Evolutionary conservation across 179 eudicot genomes (phyloP), one percentile per base, ranked within the genome.

Genomic region (Silene noctiflora): DNA sequence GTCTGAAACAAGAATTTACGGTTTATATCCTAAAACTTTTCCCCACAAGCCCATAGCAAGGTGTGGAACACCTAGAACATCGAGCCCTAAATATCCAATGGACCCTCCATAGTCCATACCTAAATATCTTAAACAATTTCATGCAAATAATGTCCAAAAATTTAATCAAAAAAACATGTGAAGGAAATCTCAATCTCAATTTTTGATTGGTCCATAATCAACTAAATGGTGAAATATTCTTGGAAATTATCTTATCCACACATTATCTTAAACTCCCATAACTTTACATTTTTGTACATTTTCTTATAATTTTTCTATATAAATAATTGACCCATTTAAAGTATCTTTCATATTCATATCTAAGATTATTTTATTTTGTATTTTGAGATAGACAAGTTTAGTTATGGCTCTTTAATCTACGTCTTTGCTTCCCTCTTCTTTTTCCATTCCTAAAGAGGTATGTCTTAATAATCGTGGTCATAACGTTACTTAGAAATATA

Each of bases 331-430:
- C 72, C 67, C 11, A 16, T 72, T 72, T 39, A 71, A 80, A 60
- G 10, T 66, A 59, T 80, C 65, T 72, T 59, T 27, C 63, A 75
- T 29, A 80, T 48, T 29, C 8, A 62, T 1, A 21, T 27, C 2
- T 27, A 27, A 27, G 1, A 1, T 27, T 27, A 42, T 9, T 66
- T 19, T 7, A 53, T 29, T 78, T 53, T 5, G 48, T 24, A 64
- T 55, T 64, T 71, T 53, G 11, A 62, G 4, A n/a, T n/a, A n/a
- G n/a, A 29, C 42, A 27, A 12, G 4, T 25, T 31, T 27, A 16
- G 44, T 27, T 71, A 91, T 91, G 93, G 93, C 96, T 81, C 86
- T 91, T 0, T 91, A 91, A 77, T 85, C 97, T 81, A 79, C 91
- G 60, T 79, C 93, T 76, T 73, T 88, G 73, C 87, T 88, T 73